Evolutionary conservation across 2,329 filamentous ascomycete species (phyloP).

Genomic region (Fonsecaea nubica): DNA sequence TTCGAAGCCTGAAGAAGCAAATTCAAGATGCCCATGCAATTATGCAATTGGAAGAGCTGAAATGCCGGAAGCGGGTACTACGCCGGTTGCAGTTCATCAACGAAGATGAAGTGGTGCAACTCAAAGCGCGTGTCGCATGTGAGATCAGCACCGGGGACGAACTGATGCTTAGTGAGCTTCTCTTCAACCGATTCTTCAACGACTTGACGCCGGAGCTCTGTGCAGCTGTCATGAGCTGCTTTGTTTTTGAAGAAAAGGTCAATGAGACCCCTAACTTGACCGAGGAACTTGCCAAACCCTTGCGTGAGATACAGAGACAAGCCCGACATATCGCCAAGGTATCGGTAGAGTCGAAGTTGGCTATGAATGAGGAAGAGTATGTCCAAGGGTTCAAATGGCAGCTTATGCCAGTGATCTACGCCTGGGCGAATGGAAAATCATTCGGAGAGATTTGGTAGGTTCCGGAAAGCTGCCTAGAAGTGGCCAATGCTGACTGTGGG

Average conservation of each 20-base stretch:
- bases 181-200: constrained; percentile 99
- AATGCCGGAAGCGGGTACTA: constrained; percentile 92
- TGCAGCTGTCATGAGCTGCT: constrained; percentile 85
- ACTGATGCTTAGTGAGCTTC: constrained; percentile 85
- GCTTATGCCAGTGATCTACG: constrained; percentile 93
- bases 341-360: constrained; percentile 89
- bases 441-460: constrained; percentile 95
- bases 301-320: constrained; percentile 83
- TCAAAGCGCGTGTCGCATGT: constrained; percentile 96
- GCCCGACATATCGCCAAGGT: constrained; percentile 90
- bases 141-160: constrained; percentile 98
- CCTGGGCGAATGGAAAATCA: constrained; percentile 87
- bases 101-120: constrained; percentile 90
- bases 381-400: constrained; percentile 88
- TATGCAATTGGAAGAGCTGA: constrained; percentile 92
- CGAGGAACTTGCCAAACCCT: constrained; percentile 86
- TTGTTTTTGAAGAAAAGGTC: constrained; percentile 97
- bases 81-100: constrained; percentile 95
- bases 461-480: neutral
- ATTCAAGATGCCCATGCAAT: constrained; percentile 85
- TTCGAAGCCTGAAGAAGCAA: constrained; percentile 86
- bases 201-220: constrained; percentile 86
- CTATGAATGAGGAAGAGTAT: constrained; percentile 95
- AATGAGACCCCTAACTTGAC: constrained; percentile 73
- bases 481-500: constrained; percentile 28